Conservation (phyloP, 805 yeast species). For the Lachancea quebecensis region DNA sequence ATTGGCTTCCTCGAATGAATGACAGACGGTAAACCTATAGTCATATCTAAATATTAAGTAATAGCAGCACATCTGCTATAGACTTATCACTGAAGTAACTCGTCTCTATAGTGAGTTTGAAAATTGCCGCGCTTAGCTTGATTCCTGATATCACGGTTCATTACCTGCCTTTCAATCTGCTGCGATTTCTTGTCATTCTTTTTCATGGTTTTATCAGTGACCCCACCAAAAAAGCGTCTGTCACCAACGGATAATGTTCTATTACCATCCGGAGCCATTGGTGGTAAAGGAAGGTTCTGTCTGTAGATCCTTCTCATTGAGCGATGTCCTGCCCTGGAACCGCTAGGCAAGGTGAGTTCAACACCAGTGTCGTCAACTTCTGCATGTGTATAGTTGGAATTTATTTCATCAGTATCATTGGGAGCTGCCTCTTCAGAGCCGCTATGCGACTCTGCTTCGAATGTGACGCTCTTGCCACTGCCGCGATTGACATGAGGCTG, state of each 20-base stretch:
- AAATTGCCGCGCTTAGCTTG: constrained; percentile 68
- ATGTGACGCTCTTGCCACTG: constrained; percentile 22
- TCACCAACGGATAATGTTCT: constrained; percentile 75
- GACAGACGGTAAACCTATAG: no score
- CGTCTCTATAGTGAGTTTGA: constrained; percentile 82
- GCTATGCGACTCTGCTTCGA: constrained; percentile 2
- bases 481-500: constrained; percentile 21
- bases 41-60: no score
- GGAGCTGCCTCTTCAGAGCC: constrained; percentile 13
- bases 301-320: constrained; percentile 63
- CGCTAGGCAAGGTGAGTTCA: constrained; percentile 69
- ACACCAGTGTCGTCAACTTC: constrained; percentile 49
- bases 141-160: constrained; percentile 35
- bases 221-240: constrained; percentile 48
- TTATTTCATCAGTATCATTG: constrained; percentile 13
- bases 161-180: constrained; percentile 39
- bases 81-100: constrained; percentile 36
- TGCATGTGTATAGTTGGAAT: constrained; percentile 32
- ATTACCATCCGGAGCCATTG: constrained; percentile 51
- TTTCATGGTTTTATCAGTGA: constrained; percentile 53
- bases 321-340: constrained; percentile 76
- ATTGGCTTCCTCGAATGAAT: no score
- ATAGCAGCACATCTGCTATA: no score
- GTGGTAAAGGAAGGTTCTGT: constrained; percentile 48
- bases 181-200: constrained; percentile 43